Percentiles rank a stretch among this genome's conserved stretches.
phyloP scores from a whole-genome alignment of 352 stramenopile genomes.

The Pythium scleroteichum region DNA sequence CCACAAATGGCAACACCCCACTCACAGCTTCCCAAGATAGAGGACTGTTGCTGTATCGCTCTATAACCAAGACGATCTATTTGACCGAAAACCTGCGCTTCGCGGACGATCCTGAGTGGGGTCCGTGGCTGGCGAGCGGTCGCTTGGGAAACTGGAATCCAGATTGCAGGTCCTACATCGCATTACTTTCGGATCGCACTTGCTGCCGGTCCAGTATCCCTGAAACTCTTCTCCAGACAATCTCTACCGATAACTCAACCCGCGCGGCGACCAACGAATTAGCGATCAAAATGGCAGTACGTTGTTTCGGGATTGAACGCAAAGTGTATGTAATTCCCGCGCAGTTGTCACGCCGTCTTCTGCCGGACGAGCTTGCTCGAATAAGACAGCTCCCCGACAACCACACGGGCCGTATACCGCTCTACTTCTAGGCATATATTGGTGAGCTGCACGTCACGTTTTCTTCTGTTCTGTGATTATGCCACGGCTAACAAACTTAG shows the following conservation, averaged over 20 bases:
- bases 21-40: neutral
- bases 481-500: too few species aligned
- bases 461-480: too few species aligned
- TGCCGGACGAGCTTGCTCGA: neutral
- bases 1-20: neutral
- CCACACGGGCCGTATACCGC: conserved; percentile 4
- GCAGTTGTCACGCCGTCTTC: neutral
- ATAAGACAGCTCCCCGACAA: conserved; percentile 13
- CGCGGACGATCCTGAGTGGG: too few species aligned
- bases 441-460: too few species aligned
- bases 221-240: neutral
- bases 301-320: neutral
- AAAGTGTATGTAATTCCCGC: conserved; percentile 2
- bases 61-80: too few species aligned
- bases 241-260: neutral
- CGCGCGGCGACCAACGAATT: neutral
- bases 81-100: too few species aligned
- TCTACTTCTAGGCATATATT: conserved; percentile 12
- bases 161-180: too few species aligned
- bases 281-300: neutral
- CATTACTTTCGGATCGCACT: neutral
- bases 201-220: too few species aligned
- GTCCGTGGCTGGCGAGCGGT: too few species aligned
- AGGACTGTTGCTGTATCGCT: neutral
- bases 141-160: neutral